phyloP scores from a whole-genome alignment of 805 yeast genomes.

The Scheffersomyces spartinae region DNA sequence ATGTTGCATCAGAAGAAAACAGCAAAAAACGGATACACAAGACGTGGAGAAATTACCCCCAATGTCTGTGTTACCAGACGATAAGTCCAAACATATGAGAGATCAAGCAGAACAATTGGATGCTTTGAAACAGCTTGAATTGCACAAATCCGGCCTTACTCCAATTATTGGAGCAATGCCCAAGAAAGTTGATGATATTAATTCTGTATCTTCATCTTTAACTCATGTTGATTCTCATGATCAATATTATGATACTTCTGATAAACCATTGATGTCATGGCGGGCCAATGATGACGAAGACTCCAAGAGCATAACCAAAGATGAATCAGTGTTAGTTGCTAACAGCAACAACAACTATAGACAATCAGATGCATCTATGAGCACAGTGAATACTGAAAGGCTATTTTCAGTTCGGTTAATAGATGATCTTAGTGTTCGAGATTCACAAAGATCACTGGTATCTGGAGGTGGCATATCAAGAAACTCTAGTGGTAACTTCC shows the following conservation, averaged over 20 bases:
- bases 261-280: conserved; percentile 31
- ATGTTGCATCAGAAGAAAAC: conserved; percentile 38
- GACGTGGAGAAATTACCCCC: conserved; percentile 3
- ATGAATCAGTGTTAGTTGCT: conserved; percentile 3
- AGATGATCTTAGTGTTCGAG: too few relatives aligned
- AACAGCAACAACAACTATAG: conserved; percentile 7
- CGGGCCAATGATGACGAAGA: conserved; percentile 25
- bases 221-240: conserved; percentile 37
- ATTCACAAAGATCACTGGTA: too few relatives aligned
- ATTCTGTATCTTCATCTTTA: conserved; percentile 34
- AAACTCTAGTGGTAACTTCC: conserved; percentile 25
- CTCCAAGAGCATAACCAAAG: conserved; percentile 14
- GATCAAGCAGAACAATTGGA: too few relatives aligned
- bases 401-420: conserved; percentile 69
- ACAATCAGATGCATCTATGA: conserved; percentile 34
- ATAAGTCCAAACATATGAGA: conserved; percentile 3
- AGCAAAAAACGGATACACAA: conserved; percentile 7
- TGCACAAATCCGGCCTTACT: too few relatives aligned
- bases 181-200: too few relatives aligned
- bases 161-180: too few relatives aligned
- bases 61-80: too few relatives aligned
- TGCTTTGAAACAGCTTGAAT: too few relatives aligned
- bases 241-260: conserved; percentile 22
- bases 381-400: conserved; percentile 80
- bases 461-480: too few relatives aligned